phyloP scores from a whole-genome alignment of 2,329 filamentous ascomycete genomes.

The Penicillium nordicum region DNA sequence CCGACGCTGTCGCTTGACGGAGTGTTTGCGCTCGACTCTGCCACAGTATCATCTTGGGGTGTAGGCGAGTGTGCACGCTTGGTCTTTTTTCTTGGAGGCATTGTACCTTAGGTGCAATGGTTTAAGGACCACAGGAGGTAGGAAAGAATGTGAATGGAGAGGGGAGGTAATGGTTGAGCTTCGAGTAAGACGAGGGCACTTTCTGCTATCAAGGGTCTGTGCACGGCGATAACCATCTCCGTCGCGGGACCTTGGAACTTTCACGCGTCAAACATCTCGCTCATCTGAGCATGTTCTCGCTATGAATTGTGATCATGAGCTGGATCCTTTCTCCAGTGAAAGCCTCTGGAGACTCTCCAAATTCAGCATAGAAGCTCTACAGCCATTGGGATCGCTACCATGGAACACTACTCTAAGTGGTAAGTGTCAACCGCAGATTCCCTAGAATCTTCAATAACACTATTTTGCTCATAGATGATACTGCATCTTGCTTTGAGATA shows the following conservation, averaged over 20 bases:
- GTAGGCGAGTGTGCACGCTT: slow-evolving; percentile 42
- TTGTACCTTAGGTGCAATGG: slow-evolving; percentile 10
- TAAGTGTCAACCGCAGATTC: slow-evolving; percentile 18
- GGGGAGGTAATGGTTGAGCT: not conserved
- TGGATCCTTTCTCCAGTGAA: slow-evolving; percentile 36
- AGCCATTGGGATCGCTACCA: slow-evolving; percentile 34
- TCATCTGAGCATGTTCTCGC: slow-evolving; percentile 18
- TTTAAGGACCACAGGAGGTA: not conserved
- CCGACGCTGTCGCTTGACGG: slow-evolving; percentile 29
- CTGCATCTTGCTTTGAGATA: slow-evolving; percentile 22
- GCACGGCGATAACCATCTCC: slow-evolving; percentile 20
- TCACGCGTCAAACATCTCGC: slow-evolving; percentile 8
- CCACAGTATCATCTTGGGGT: slow-evolving; percentile 27
- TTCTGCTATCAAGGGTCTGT: slow-evolving; percentile 26
- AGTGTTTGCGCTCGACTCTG: slow-evolving; percentile 28
- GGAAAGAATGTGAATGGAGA: not conserved
- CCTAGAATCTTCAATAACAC: not conserved
- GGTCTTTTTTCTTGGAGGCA: slow-evolving; percentile 60
- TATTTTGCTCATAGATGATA: slow-evolving; percentile 10
- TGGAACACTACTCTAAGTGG: slow-evolving; percentile 37
- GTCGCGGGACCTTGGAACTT: slow-evolving; percentile 15
- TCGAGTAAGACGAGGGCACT: slow-evolving; percentile 4
- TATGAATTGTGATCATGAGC: slow-evolving; percentile 28
- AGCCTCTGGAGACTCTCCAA: slow-evolving; percentile 38
- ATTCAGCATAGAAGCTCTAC: slow-evolving; percentile 37